Base-by-base conservation (phyloP, 164 flowering plant species). In the Aristolochia contorta region DNA sequence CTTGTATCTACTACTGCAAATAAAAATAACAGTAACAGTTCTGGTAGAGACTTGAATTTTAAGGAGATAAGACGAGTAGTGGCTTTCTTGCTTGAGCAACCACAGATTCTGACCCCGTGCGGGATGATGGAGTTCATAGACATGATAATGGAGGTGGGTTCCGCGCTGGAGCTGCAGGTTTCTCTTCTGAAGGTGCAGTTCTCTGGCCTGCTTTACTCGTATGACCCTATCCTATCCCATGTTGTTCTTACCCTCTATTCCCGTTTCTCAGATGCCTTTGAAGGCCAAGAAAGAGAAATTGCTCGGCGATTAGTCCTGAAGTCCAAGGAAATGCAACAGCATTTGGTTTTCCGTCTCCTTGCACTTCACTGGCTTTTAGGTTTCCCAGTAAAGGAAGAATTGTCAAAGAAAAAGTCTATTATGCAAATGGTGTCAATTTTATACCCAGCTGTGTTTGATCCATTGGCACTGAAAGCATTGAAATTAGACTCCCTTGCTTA, bases 171-270 rank as follows among this genome's bases (percentile, higher is more conserved):
- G 47, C 70, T 93, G 77, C 99, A 93, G 80, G 72, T 81, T 1
- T 88, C 99, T 0, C 71, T 93, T 72, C 76, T 93, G 88, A 93
- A 85, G 82, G 95, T 93, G 71, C 97, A 93, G 65, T 90, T 93
- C 65, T 84, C 84, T 54, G 92, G 97, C 69, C 71, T 88, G 83
- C 74, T 86, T 65, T 82, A 85, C 74, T 86, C 96, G 23, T 86
- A 69, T 74, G 83, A 90, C 77, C 97, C 95, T 41, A 59, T 88
- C 77, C 74, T 90, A 47, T 79, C 85, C 64, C 99, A 93, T 75
- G 77, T 74, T 59, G 89, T 86, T 75, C 71, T 93, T 65, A 74
- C 68, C 70, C 73, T 93, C 84, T 82, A 85, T 75, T 67, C 75
- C 54, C 73, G 58, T 54, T 86, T 85, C 66, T 56, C 72, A 59